Evolutionary conservation across 2,329 filamentous ascomycete genomes (phyloP).

Genomic region (Scopulariopsis brevicaulis): DNA sequence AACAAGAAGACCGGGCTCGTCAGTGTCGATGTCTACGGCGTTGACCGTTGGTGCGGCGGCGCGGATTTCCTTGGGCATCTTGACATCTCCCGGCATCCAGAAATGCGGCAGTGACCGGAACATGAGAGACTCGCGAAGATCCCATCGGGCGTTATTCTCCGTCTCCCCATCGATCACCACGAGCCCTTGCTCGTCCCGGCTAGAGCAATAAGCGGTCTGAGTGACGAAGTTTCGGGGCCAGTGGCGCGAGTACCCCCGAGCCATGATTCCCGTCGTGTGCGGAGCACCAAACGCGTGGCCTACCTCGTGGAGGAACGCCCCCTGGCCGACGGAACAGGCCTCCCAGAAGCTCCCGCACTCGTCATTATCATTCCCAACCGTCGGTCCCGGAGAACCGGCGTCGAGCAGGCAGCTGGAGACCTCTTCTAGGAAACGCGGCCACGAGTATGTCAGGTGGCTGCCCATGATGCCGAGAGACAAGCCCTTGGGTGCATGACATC

Average conservation of each 20-base stretch:
- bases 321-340: slow-evolving; percentile 43
- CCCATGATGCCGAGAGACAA: slow-evolving; percentile 61
- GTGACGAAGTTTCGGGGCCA: slow-evolving; percentile 30
- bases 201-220: slow-evolving; percentile 19
- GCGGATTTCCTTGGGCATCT: slow-evolving; percentile 11
- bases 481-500: slow-evolving; percentile 35
- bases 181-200: slow-evolving; percentile 5
- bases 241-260: slow-evolving; percentile 23
- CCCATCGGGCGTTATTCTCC: slow-evolving; percentile 55
- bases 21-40: slow-evolving; percentile 10
- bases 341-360: slow-evolving; percentile 30
- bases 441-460: slow-evolving; percentile 59
- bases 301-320: slow-evolving; percentile 60
- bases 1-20: slow-evolving; percentile 12
- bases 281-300: slow-evolving; percentile 60
- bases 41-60: background rate
- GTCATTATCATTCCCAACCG: slow-evolving; percentile 27
- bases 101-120: slow-evolving; percentile 62
- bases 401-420: slow-evolving; percentile 38
- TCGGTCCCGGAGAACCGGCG: slow-evolving; percentile 19
- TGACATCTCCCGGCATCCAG: slow-evolving; percentile 46
- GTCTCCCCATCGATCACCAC: slow-evolving; percentile 13
- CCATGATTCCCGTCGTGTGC: slow-evolving; percentile 59
- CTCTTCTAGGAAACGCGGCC: slow-evolving; percentile 59
- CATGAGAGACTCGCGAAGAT: slow-evolving; percentile 53